These are phyloP conservation scores for Pluteus cervinus DNA, from an alignment of 768 basidiomycete genomes.

Conservation along the genomic window DNA sequence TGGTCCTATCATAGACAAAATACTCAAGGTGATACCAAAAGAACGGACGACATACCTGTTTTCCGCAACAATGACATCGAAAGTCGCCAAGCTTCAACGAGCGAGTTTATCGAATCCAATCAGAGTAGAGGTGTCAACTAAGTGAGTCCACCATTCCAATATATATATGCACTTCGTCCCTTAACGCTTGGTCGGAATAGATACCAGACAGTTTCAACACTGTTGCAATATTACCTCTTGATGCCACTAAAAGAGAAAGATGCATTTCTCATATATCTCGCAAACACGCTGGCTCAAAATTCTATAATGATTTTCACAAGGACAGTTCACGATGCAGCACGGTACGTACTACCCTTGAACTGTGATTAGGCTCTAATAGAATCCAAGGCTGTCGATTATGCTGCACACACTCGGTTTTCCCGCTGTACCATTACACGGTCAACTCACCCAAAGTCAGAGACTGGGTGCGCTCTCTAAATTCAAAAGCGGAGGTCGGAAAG, in stretches of 20 bases:
- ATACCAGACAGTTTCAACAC: conserved; percentile 93
- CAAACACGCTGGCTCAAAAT: conserved; percentile 84
- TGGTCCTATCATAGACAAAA: conserved; percentile 91
- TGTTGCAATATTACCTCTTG: conserved; percentile 94
- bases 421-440: conserved; percentile 93
- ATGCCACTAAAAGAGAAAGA: conserved; percentile 92
- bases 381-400: conserved; percentile 74
- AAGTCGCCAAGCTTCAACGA: conserved; percentile 92
- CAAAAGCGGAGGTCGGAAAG: conserved; percentile 85
- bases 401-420: conserved; percentile 89
- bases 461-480: conserved; percentile 93
- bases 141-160: conserved; percentile 65
- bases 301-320: conserved; percentile 95
- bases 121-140: conserved; percentile 86
- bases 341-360: conserved; percentile 32
- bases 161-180: conserved; percentile 1
- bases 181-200: conserved; percentile 31
- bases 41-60: conserved; percentile 95
- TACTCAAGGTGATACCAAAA: conserved; percentile 90
- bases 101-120: conserved; percentile 94
- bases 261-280: conserved; percentile 81
- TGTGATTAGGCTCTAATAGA: conserved; percentile 1
- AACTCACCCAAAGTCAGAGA: conserved; percentile 89
- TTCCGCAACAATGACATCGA: conserved; percentile 98
- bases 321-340: conserved; percentile 89